Evolutionary conservation across 306 rosid species (phyloP).

Genomic region (Trichosanthes cucumerina): DNA sequence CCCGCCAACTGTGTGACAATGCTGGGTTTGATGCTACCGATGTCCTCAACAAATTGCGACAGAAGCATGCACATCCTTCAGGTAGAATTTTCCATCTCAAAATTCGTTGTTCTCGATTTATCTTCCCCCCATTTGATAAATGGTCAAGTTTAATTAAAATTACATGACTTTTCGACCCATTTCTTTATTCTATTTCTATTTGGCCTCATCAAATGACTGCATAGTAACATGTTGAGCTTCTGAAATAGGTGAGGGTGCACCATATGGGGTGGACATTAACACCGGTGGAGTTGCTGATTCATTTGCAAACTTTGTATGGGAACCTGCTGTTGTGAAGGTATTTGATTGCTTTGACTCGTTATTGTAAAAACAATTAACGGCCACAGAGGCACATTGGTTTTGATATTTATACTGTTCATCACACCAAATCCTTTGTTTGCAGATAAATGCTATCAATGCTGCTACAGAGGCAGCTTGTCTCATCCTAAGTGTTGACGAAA

Average conservation of each 20-base stretch:
- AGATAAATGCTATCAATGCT: constrained; percentile 96
- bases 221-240: too few relatives aligned
- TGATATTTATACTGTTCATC: neutral
- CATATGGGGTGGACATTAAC: constrained; percentile 78
- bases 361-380: neutral
- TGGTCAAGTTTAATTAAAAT: neutral
- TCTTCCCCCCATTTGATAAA: neutral
- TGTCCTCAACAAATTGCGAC: constrained; percentile 89
- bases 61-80: constrained; percentile 84
- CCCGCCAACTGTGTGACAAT: constrained; percentile 94
- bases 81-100: constrained; percentile 33
- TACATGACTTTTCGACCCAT: neutral
- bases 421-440: constrained; percentile 14
- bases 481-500: constrained; percentile 87
- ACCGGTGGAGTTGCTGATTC: constrained; percentile 97
- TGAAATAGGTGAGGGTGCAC: constrained; percentile 74
- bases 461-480: constrained; percentile 99
- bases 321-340: constrained; percentile 97
- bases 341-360: neutral
- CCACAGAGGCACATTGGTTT: neutral
- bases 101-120: neutral
- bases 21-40: constrained; percentile 99
- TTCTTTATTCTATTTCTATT: neutral
- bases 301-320: constrained; percentile 94
- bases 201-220: too few relatives aligned